phyloP scores from a whole-genome alignment of 1,284 basidiomycete species.

The Malassezia cuniculi region DNA sequence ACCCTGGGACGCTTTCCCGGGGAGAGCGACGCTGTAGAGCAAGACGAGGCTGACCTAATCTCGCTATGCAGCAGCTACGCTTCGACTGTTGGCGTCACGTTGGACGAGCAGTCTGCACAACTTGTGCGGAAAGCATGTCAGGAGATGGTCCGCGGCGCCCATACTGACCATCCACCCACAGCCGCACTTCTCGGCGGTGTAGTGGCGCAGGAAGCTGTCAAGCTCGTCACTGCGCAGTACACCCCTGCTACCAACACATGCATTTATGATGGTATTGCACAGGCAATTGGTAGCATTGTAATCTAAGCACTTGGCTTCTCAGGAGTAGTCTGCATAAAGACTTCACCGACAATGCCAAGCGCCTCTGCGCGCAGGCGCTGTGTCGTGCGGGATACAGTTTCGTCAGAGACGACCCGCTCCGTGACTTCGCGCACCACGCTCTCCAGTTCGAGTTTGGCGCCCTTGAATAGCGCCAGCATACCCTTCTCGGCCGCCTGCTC shows the following conservation, averaged over 20 bases:
- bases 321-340: conserved; percentile 11
- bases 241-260: conserved; percentile 76
- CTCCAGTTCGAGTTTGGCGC: conserved; percentile 88
- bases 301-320: too few species aligned
- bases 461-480: conserved; percentile 47
- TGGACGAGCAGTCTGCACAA: not conserved
- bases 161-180: conserved; percentile 70
- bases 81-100: not conserved
- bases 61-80: not conserved
- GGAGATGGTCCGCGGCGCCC: conserved; percentile 53
- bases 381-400: conserved; percentile 34
- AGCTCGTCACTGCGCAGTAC: conserved; percentile 92
- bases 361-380: conserved; percentile 37
- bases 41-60: not conserved
- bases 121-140: not conserved
- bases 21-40: not conserved
- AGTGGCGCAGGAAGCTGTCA: conserved; percentile 94
- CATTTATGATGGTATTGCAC: conserved; percentile 69
- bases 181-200: conserved; percentile 86
- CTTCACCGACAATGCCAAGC: conserved; percentile 21
- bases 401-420: conserved; percentile 62
- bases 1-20: conserved; percentile 48
- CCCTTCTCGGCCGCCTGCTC: conserved; percentile 87
- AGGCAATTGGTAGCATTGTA: conserved; percentile 32
- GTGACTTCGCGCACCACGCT: conserved; percentile 84